Conservation (phyloP, 495 filamentous ascomycete genomes). For the Oidiodendron maius region DNA sequence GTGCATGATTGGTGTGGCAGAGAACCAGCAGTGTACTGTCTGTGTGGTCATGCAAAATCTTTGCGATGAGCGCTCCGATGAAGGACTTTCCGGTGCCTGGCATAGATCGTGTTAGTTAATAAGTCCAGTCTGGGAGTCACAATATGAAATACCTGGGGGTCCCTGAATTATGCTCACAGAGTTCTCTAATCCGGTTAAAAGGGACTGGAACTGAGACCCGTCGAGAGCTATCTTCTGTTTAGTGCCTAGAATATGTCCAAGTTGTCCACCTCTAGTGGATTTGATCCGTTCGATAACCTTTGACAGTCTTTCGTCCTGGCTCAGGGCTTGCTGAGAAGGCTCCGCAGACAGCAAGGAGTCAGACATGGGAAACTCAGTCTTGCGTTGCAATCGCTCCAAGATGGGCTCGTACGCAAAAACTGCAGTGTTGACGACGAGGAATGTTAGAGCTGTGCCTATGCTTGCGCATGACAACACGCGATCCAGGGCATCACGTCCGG, state of each 20-base stretch:
- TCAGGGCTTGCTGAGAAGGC: no score
- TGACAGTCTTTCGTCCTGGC: no score
- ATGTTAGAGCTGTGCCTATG: no score
- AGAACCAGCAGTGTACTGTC: constrained; percentile 54
- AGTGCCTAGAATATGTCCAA: constrained; percentile 29
- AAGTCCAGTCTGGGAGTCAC: constrained; percentile 7
- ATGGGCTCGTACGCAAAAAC: constrained; percentile 72
- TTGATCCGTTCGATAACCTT: no score
- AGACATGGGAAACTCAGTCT: no score
- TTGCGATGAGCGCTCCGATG: constrained; percentile 62
- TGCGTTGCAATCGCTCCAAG: constrained; percentile 52
- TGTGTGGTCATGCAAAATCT: constrained; percentile 48
- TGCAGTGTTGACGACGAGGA: no score
- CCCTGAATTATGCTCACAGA: constrained; percentile 64
- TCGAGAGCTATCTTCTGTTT: constrained; percentile 30
- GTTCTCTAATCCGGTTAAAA: constrained; percentile 47
- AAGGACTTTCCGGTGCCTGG: constrained; percentile 81
- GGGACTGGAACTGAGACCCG: constrained; percentile 48
- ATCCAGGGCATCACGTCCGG: constrained; percentile 33
- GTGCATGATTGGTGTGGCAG: constrained; percentile 63
- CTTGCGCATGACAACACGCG: no score
- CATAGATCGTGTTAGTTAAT: background rate
- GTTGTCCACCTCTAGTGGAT: no score
- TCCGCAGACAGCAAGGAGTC: no score
- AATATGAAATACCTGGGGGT: constrained; percentile 73